A percentile compares a stretch with the other conserved stretches of the same genome.
Evolutionary conservation across 768 basidiomycete genomes (phyloP).

Genomic region (Hygrocybe coccinea): DNA sequence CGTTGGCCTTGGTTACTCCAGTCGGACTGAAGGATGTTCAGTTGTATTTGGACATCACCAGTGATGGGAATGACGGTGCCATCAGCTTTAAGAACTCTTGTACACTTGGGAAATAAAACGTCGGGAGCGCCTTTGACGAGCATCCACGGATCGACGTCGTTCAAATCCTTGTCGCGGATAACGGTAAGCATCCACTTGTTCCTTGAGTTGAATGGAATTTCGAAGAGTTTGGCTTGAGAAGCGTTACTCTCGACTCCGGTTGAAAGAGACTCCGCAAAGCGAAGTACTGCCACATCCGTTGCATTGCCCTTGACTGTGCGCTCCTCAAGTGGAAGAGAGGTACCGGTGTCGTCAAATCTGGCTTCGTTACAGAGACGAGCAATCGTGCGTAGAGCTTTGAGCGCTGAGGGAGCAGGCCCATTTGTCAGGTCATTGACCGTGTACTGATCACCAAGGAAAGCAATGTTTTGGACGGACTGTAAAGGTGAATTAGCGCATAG

Average conservation of each 20-base stretch:
- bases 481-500: background rate
- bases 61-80: conserved; percentile 33
- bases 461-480: conserved; percentile 39
- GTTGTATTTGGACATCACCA: conserved; percentile 13
- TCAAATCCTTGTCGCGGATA: conserved; percentile 27
- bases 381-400: conserved; percentile 34
- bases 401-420: conserved; percentile 12
- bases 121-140: conserved; percentile 61
- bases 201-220: conserved; percentile 69
- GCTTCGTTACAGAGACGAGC: conserved; percentile 59
- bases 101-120: conserved; percentile 41
- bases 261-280: conserved; percentile 46
- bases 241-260: conserved; percentile 48
- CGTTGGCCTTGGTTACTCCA: conserved; percentile 50
- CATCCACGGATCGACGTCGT: conserved; percentile 27
- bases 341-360: conserved; percentile 60
- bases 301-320: conserved; percentile 62
- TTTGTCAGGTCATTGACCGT: conserved; percentile 9
- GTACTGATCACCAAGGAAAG: conserved; percentile 30
- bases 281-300: conserved; percentile 65
- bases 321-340: conserved; percentile 47
- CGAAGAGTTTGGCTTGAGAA: conserved; percentile 54
- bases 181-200: conserved; percentile 73
- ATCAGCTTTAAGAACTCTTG: conserved; percentile 27
- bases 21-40: conserved; percentile 30